Conservation (phyloP, 2,329 filamentous ascomycete genomes). For the Calonectria crousiana region DNA sequence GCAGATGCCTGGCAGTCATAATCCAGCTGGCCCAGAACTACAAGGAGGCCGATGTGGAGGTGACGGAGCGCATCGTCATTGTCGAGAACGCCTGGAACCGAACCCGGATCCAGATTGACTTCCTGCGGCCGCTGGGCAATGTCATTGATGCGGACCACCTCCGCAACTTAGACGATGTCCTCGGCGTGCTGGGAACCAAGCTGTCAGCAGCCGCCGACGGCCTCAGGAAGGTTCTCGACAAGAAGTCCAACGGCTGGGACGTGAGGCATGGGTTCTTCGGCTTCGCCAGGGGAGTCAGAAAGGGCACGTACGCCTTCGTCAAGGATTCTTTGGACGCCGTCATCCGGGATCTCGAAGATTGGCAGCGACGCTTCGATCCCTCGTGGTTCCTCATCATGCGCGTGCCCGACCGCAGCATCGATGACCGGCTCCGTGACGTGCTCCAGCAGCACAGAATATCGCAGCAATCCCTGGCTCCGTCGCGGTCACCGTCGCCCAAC, state of each 20-base stretch:
- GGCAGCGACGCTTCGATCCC: conserved; percentile 20
- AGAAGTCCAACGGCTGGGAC: not conserved
- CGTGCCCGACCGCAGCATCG: conserved; percentile 7
- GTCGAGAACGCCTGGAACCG: conserved; percentile 5
- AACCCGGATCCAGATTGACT: conserved; percentile 12
- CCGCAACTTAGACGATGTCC: conserved; percentile 13
- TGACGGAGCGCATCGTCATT: conserved; percentile 3
- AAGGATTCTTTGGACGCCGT: conserved; percentile 13
- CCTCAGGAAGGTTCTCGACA: conserved; percentile 4
- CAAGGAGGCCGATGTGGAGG: conserved; percentile 9
- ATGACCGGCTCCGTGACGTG: not conserved
- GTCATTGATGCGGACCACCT: conserved; percentile 9
- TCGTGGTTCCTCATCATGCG: conserved; percentile 23
- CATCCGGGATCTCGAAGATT: conserved; percentile 12
- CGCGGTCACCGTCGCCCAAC: not conserved
- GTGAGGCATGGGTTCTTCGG: conserved; percentile 1
- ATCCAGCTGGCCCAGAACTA: not conserved
- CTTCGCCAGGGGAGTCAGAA: not conserved
- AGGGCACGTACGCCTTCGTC: conserved; percentile 9
- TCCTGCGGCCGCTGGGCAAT: not conserved
- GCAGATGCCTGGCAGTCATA: not conserved
- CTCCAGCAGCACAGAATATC: not conserved
- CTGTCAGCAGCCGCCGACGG: not conserved
- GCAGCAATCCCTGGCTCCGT: not conserved
- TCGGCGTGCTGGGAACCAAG: conserved; percentile 6